phyloP scores from a whole-genome alignment of 768 basidiomycete species.

The Hydnomerulius pinastri region DNA sequence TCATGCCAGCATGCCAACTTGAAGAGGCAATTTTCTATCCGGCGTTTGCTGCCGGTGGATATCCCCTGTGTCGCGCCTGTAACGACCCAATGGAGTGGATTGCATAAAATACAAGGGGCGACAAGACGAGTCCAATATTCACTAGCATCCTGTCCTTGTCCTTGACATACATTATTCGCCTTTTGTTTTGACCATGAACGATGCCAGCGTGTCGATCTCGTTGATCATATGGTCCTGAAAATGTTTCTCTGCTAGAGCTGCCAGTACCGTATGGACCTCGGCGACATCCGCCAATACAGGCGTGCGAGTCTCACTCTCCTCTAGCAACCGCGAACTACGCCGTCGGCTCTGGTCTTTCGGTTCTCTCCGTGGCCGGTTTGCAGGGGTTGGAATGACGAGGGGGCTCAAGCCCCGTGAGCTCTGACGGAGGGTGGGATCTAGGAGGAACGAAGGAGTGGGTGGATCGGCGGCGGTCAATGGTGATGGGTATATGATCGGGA shows the following conservation, averaged over 20 bases:
- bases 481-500: constrained; percentile 70
- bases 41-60: too few species aligned
- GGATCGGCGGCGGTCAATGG: constrained; percentile 69
- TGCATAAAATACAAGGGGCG: too few species aligned
- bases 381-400: constrained; percentile 48
- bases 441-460: constrained; percentile 63
- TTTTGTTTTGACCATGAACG: constrained; percentile 76
- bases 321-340: constrained; percentile 71
- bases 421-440: constrained; percentile 47
- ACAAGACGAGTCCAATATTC: constrained; percentile 8
- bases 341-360: constrained; percentile 59
- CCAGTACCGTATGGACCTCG: constrained; percentile 68
- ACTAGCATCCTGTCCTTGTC: constrained; percentile 19
- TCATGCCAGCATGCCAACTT: too few species aligned
- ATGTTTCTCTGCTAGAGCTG: constrained; percentile 70
- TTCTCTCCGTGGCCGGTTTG: constrained; percentile 74
- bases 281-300: constrained; percentile 71
- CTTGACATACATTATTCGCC: constrained; percentile 39
- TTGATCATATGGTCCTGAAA: constrained; percentile 63
- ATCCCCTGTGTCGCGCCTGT: too few species aligned
- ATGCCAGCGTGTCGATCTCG: constrained; percentile 80
- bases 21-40: too few species aligned
- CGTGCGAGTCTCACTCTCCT: constrained; percentile 58
- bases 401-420: constrained; percentile 56
- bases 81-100: too few species aligned